phyloP scores from a whole-genome alignment of 306 rosid genomes.

The Senna tora region DNA sequence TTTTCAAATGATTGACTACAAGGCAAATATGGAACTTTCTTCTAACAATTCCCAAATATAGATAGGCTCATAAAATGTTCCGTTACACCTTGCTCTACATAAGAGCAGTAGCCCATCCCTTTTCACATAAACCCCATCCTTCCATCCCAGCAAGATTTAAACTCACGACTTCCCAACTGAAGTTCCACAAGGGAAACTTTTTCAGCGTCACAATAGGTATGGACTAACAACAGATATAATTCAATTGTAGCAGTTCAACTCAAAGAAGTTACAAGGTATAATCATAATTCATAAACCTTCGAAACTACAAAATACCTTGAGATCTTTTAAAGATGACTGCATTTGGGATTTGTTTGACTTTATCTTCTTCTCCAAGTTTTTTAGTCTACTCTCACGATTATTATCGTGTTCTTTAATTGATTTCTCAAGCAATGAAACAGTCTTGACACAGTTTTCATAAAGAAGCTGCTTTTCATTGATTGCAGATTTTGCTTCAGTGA shows the following conservation, averaged over 20 bases:
- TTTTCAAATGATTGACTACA: conserved; percentile 3
- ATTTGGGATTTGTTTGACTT: conserved; percentile 70
- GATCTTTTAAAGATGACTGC: conserved; percentile 85
- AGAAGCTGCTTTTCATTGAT: conserved; percentile 64
- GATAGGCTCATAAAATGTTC: conserved; percentile 17
- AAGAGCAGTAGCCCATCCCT: neutral
- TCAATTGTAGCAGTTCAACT: conserved; percentile 20
- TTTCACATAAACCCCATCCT: conserved; percentile 7
- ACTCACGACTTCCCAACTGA: neutral
- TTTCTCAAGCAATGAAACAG: conserved; percentile 74
- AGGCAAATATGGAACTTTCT: neutral
- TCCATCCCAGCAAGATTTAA: conserved; percentile 20
- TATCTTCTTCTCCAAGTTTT: conserved; percentile 79
- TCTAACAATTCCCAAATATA: conserved; percentile 19
- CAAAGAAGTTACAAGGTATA: conserved; percentile 12
- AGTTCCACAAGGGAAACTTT: conserved; percentile 4
- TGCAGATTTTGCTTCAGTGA: conserved; percentile 72
- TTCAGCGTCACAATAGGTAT: neutral
- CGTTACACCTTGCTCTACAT: conserved; percentile 1
- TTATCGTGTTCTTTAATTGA: conserved; percentile 83
- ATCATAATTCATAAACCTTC: conserved; percentile 9
- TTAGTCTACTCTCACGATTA: conserved; percentile 78
- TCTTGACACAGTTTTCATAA: conserved; percentile 62
- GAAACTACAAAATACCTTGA: conserved; percentile 61
- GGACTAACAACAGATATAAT: neutral